Evolutionary conservation across 257 asterid species (phyloP).

Genomic region (Plantago major): DNA sequence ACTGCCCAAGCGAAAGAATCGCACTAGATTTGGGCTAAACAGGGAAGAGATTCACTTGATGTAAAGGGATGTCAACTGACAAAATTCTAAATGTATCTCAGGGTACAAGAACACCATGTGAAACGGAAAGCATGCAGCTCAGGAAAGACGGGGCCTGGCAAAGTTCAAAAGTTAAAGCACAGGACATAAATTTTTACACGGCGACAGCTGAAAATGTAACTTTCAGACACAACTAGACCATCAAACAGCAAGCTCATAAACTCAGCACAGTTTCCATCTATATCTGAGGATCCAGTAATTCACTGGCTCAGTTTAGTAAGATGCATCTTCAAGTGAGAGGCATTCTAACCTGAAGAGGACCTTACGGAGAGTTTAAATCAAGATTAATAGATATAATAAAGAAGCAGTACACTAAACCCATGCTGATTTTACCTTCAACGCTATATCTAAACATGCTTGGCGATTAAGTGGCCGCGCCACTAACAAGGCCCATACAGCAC

Average conservation of each 20-base stretch:
- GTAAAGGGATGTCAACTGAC: background rate
- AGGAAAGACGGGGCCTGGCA: background rate
- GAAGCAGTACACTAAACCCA: constrained; percentile 12
- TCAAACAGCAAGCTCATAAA: no score
- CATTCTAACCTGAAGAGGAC: background rate
- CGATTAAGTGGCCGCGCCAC: constrained; percentile 80
- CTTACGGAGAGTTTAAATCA: background rate
- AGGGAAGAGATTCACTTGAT: background rate
- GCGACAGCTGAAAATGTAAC: no score
- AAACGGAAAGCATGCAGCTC: no score
- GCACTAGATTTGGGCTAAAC: background rate
- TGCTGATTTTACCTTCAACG: constrained; percentile 61
- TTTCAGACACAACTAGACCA: no score
- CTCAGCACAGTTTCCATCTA: no score
- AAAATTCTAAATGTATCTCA: background rate
- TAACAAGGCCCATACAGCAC: constrained; percentile 89
- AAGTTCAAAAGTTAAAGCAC: background rate
- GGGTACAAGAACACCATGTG: no score
- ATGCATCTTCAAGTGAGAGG: background rate
- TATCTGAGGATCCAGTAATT: no score
- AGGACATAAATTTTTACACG: background rate
- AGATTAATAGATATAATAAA: constrained; percentile 14
- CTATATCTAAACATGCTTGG: constrained; percentile 86
- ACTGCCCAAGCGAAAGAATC: no score
- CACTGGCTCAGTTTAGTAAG: background rate